Conservation (phyloP, 345 rosid genomes). For the Populus nigra region DNA sequence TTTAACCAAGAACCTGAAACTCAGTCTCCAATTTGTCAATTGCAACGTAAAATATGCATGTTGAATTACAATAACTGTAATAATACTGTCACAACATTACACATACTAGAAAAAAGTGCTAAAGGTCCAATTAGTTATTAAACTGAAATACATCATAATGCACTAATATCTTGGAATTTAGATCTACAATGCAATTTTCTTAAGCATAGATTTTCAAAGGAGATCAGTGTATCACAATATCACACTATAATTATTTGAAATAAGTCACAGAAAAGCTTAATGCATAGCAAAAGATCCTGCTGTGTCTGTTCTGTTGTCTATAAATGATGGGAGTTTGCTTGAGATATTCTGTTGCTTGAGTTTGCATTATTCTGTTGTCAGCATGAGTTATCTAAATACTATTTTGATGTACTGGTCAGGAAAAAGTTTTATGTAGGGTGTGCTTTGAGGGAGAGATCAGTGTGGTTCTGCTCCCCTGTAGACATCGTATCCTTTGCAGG, state of each 20-base stretch:
- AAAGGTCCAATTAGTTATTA: neutral
- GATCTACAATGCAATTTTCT: neutral
- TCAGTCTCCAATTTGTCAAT: neutral
- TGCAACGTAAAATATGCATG: neutral
- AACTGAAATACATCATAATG: neutral
- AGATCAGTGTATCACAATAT: neutral
- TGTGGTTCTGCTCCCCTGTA: slow-evolving; percentile 87
- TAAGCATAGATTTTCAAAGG: neutral
- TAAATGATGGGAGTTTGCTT: neutral
- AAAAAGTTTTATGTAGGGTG: slow-evolving; percentile 86
- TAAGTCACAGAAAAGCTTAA: neutral
- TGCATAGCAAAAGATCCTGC: neutral
- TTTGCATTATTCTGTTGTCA: neutral
- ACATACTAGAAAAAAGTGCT: neutral
- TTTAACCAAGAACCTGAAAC: neutral
- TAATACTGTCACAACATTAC: neutral
- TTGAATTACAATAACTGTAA: neutral
- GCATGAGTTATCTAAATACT: neutral
- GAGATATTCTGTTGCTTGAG: neutral
- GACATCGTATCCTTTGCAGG: slow-evolving; percentile 96
- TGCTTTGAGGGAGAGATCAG: slow-evolving; percentile 91
- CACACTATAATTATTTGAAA: neutral
- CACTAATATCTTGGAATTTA: neutral
- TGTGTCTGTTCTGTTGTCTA: neutral
- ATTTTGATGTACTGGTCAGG: slow-evolving; percentile 44